Conservation (phyloP, 768 basidiomycete genomes). For the Podaxis pistillaris region DNA sequence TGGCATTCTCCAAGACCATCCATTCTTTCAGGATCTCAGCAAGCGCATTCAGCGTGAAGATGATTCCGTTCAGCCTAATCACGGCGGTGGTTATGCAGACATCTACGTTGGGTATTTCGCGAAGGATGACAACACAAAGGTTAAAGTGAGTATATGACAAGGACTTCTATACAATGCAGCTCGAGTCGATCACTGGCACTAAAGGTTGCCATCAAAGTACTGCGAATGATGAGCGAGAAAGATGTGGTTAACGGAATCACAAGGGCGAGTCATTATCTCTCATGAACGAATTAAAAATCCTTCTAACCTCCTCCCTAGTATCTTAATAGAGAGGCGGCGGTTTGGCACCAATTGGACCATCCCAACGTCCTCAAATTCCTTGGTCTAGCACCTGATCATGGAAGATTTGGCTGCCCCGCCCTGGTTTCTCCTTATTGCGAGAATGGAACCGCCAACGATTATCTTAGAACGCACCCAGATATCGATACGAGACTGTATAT, state of each 20-base stretch:
- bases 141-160: background rate
- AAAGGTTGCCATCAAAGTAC: conserved; percentile 21
- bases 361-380: conserved; percentile 18
- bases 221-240: conserved; percentile 8
- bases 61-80: background rate
- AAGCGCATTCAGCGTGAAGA: background rate
- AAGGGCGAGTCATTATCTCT: background rate
- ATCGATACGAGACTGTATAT: conserved; percentile 5
- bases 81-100: background rate
- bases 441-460: conserved; percentile 9
- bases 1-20: background rate
- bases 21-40: background rate
- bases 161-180: background rate
- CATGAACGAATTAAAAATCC: background rate
- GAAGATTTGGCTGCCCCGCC: conserved; percentile 10
- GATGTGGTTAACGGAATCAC: background rate
- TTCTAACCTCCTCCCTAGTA: conserved; percentile 9
- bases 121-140: background rate
- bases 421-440: conserved; percentile 18
- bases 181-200: background rate
- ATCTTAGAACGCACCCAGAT: conserved; percentile 14
- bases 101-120: background rate
- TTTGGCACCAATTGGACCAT: conserved; percentile 19
- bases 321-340: conserved; percentile 15
- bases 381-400: conserved; percentile 7